Percentiles rank a stretch among this genome's conserved stretches.
These are phyloP conservation scores for Margaritispora aquatica DNA, from an alignment of 495 filamentous ascomycete genomes.

Conservation along the genomic window DNA sequence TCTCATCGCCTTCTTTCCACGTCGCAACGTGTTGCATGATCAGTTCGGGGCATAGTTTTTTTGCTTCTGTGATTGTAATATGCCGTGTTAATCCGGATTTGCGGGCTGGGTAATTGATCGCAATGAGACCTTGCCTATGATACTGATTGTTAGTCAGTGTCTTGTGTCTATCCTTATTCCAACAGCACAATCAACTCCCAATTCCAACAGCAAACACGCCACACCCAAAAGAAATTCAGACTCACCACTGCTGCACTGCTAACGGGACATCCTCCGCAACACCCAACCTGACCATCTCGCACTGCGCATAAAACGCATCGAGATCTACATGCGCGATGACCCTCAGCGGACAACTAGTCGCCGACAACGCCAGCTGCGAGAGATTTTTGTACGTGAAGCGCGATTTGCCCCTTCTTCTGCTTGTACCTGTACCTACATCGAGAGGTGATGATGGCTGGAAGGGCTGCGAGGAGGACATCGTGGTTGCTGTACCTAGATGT, in stretches of 20 bases:
- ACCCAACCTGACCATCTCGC: constrained; percentile 80
- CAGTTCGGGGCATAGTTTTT: constrained; percentile 78
- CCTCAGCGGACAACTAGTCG: constrained; percentile 68
- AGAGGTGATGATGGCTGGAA: constrained; percentile 23
- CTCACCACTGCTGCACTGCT: constrained; percentile 81
- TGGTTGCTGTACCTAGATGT: neutral
- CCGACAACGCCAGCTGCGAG: constrained; percentile 62
- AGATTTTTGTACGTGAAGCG: constrained; percentile 83
- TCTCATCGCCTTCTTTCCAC: constrained; percentile 84
- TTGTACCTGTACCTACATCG: neutral
- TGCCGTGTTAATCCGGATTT: constrained; percentile 70
- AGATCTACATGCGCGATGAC: constrained; percentile 90
- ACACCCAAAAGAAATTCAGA: constrained; percentile 22
- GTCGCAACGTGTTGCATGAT: constrained; percentile 91
- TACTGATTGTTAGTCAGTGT: neutral
- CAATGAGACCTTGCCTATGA: constrained; percentile 70
- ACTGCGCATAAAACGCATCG: constrained; percentile 98
- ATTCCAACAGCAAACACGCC: constrained; percentile 8
- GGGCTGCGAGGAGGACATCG: constrained; percentile 22
- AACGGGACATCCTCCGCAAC: constrained; percentile 69
- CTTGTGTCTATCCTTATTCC: neutral
- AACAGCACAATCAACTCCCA: constrained; percentile 13
- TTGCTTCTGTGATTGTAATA: constrained; percentile 72
- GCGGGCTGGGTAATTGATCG: constrained; percentile 91
- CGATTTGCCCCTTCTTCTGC: constrained; percentile 42